Conservation (phyloP, 257 asterid species). For the Solanum bulbocastanum region DNA sequence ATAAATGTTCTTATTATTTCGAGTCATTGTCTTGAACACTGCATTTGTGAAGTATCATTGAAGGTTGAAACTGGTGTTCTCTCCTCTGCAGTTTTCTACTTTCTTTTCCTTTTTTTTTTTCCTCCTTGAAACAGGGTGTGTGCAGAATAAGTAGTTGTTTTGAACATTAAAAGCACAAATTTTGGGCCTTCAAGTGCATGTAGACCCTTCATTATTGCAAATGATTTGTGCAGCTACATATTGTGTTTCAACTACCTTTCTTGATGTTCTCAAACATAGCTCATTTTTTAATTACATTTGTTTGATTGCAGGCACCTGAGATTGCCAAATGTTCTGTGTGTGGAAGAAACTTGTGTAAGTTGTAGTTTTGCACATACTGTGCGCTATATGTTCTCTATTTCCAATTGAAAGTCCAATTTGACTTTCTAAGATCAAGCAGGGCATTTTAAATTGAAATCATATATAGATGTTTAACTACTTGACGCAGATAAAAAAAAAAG, state of each 20-base stretch:
- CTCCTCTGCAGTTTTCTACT: neutral
- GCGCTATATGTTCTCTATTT: neutral
- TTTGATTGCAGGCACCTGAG: constrained; percentile 64
- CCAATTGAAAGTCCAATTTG: neutral
- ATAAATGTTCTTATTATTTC: neutral
- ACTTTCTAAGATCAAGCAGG: neutral
- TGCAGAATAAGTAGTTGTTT: neutral
- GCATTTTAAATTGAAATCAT: neutral
- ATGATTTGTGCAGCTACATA: neutral
- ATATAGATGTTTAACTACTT: neutral
- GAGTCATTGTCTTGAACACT: neutral
- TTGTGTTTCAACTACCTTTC: neutral
- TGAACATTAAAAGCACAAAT: neutral
- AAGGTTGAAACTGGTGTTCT: neutral
- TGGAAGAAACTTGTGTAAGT: constrained; percentile 83
- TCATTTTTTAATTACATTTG: neutral
- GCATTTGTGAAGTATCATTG: neutral
- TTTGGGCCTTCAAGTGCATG: neutral
- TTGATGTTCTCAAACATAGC: neutral
- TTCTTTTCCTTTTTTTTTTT: neutral
- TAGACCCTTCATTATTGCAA: neutral
- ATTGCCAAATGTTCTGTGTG: constrained; percentile 64
- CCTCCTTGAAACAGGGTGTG: neutral
- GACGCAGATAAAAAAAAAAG: neutral
- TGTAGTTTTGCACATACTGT: neutral